Percentiles rank a stretch among this genome's conserved stretches.
phyloP scores from a whole-genome alignment of 2,329 filamentous ascomycete genomes.

The Ambrosiella beaveri region DNA sequence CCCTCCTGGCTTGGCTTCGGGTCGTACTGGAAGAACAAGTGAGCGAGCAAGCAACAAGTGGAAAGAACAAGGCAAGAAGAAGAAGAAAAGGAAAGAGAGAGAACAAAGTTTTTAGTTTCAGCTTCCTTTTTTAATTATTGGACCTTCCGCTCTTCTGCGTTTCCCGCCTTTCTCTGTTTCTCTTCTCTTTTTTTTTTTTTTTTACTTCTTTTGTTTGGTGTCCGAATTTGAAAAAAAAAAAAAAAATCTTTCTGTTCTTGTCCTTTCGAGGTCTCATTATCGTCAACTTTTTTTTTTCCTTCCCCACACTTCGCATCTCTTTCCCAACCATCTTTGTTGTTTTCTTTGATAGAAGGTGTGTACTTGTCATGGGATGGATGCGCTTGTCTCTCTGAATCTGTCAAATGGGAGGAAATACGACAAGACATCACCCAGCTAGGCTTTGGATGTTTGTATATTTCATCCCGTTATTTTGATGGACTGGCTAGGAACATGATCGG shows the following conservation, averaged over 20 bases:
- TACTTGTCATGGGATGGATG: background rate
- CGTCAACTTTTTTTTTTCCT: background rate
- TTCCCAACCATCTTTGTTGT: background rate
- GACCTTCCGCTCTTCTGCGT: background rate
- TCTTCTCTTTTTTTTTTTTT: background rate
- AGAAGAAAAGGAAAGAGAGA: background rate
- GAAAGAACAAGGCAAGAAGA: background rate
- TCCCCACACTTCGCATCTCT: background rate
- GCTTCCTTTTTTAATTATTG: background rate
- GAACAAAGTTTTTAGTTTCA: background rate
- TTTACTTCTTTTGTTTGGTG: background rate
- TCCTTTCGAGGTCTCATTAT: background rate
- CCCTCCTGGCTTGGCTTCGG: no score
- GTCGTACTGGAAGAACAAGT: no score
- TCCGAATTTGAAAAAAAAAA: background rate
- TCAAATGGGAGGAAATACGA: background rate
- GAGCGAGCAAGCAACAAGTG: no score
- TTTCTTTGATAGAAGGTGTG: constrained; percentile 2
- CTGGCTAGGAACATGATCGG: background rate
- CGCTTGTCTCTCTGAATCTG: background rate
- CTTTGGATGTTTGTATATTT: background rate
- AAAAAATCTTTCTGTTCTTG: constrained; percentile 1
- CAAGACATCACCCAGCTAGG: background rate
- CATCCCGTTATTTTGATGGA: background rate
- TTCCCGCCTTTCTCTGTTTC: background rate